These are phyloP conservation scores for Chamaecrista fasciculata DNA, from an alignment of 306 rosid genomes.

Conservation along the genomic window DNA sequence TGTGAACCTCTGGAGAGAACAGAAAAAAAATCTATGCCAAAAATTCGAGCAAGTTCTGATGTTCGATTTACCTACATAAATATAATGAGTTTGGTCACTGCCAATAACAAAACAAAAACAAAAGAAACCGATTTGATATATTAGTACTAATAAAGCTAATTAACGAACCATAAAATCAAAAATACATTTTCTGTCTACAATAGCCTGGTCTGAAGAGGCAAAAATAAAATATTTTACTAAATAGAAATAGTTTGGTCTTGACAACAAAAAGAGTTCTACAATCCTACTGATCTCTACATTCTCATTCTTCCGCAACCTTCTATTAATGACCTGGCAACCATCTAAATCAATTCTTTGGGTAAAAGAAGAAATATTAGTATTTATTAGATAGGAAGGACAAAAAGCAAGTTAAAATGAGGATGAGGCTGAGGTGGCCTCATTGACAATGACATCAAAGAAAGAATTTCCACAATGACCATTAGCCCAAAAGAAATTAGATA, in stretches of 20 bases:
- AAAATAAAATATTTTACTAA: not conserved
- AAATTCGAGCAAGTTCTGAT: constrained; percentile 95
- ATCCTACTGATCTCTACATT: not conserved
- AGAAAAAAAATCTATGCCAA: constrained; percentile 95
- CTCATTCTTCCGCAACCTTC: not conserved
- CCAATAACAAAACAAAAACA: not conserved
- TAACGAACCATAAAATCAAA: constrained; percentile 22
- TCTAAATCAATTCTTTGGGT: not conserved
- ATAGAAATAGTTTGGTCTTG: not conserved
- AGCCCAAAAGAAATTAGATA: constrained; percentile 21
- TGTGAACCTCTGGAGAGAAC: constrained; percentile 98
- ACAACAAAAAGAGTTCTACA: too few relatives aligned
- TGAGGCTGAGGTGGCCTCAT: not conserved
- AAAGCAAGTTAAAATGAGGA: not conserved
- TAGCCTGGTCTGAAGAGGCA: not conserved
- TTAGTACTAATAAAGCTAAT: constrained; percentile 18
- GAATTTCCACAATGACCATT: not conserved
- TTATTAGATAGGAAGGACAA: not conserved
- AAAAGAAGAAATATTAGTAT: not conserved
- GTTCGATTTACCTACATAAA: constrained; percentile 85
- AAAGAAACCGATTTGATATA: too few relatives aligned
- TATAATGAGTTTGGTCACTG: not conserved
- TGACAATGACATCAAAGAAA: not conserved
- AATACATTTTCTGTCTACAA: not conserved
- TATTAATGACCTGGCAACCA: not conserved